These are phyloP conservation scores for Crepidotus variabilis DNA, from an alignment of 768 basidiomycete genomes.

Conservation along the genomic window DNA sequence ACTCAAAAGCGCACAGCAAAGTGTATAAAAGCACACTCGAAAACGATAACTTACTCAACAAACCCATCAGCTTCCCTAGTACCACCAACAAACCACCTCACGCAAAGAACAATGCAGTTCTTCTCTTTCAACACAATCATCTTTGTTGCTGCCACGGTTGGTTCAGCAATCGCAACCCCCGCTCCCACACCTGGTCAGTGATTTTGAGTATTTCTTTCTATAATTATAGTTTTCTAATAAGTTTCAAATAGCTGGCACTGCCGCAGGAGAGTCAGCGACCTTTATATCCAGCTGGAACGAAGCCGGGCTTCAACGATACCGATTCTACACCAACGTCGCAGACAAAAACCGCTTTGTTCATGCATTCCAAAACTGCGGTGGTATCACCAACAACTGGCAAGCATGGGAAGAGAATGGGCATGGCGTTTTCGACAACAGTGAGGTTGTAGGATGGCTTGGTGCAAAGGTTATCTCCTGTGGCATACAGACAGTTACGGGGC, in stretches of 20 bases:
- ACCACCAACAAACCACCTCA: not conserved
- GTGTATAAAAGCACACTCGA: too few relatives aligned
- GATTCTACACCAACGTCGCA: slow-evolving; percentile 1
- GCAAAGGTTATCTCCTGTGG: slow-evolving; percentile 1
- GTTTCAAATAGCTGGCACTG: not conserved
- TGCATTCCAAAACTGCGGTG: slow-evolving; percentile 1
- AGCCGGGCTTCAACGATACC: slow-evolving; percentile 1
- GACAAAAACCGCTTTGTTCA: slow-evolving; percentile 6
- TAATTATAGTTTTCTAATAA: too few relatives aligned
- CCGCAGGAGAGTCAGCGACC: not conserved
- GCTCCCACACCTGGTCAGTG: slow-evolving; percentile 3
- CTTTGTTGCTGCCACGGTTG: not conserved
- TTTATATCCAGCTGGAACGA: slow-evolving; percentile 3
- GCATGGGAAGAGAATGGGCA: slow-evolving; percentile 1
- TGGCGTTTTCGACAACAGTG: slow-evolving; percentile 4
- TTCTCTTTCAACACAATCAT: slow-evolving; percentile 1
- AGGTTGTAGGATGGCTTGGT: not conserved
- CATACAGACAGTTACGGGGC: slow-evolving; percentile 1
- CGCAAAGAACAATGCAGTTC: slow-evolving; percentile 3
- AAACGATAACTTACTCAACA: too few relatives aligned
- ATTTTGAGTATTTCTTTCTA: too few relatives aligned
- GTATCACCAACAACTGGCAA: slow-evolving; percentile 8
- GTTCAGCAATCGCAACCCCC: slow-evolving; percentile 1
- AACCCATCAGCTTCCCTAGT: too few relatives aligned
- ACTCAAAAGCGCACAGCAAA: too few relatives aligned